Percentiles rank a stretch among this genome's conserved stretches.
phyloP scores from a whole-genome alignment of 164 flowering plant genomes.

The Buxus sempervirens region DNA sequence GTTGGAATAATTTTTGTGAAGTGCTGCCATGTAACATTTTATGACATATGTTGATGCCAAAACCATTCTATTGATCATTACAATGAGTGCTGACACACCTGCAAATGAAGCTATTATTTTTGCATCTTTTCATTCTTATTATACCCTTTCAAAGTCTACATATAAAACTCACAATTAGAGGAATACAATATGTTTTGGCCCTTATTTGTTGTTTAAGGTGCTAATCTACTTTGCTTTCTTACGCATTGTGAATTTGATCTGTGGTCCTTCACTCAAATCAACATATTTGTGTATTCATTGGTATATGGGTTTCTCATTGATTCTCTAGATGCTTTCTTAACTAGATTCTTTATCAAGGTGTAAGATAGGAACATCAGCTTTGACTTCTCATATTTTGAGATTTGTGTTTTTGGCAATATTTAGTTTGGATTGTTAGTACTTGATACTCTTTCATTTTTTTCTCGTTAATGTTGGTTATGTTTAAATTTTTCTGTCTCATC shows the following conservation, averaged over 20 bases:
- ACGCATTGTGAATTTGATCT: background rate
- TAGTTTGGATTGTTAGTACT: background rate
- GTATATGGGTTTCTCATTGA: too few species aligned
- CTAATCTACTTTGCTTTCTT: background rate
- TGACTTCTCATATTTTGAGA: background rate
- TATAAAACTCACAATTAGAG: too few species aligned
- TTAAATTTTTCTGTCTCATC: background rate
- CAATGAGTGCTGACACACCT: background rate
- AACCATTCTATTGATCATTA: background rate
- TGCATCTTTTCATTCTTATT: background rate
- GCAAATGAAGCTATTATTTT: background rate
- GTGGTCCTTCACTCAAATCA: background rate
- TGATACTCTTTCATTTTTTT: too few species aligned
- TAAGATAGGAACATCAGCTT: background rate
- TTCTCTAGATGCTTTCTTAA: background rate
- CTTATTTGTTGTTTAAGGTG: too few species aligned
- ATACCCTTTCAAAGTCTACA: background rate
- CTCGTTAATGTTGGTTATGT: background rate
- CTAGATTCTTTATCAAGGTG: background rate
- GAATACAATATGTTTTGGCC: too few species aligned
- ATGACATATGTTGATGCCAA: conserved; percentile 2
- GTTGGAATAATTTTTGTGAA: background rate
- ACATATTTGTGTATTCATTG: too few species aligned
- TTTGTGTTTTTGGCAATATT: background rate
- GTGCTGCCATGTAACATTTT: background rate